Percentiles rank a stretch among this genome's conserved stretches.
Evolutionary conservation across 2,329 filamentous ascomycete species (phyloP).

Genomic region (Diaporthe velutina): DNA sequence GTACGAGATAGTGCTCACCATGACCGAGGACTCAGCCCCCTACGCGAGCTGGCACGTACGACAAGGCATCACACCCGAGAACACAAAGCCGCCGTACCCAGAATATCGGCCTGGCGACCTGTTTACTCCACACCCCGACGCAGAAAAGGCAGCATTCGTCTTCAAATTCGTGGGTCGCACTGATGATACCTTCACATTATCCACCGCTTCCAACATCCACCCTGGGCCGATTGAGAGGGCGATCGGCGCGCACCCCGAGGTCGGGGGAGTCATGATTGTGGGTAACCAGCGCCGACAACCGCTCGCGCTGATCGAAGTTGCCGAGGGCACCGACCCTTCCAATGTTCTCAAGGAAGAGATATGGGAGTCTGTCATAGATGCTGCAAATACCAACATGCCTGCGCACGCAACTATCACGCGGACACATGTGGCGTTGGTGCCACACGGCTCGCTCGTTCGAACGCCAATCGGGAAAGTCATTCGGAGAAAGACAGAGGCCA

Average conservation of each 20-base stretch:
- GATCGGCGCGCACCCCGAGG: conserved; percentile 13
- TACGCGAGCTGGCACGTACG: conserved; percentile 38
- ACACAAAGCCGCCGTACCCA: conserved; percentile 25
- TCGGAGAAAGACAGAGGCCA: conserved; percentile 34
- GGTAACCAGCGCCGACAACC: conserved; percentile 30
- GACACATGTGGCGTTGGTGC: conserved; percentile 32
- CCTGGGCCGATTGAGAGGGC: conserved; percentile 31
- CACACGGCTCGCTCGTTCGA: conserved; percentile 22
- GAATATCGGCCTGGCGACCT: conserved; percentile 41
- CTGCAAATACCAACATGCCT: conserved; percentile 26
- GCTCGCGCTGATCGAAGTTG: conserved; percentile 35
- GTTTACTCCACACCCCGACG: conserved; percentile 42
- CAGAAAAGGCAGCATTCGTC: conserved; percentile 38
- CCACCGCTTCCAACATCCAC: conserved; percentile 31
- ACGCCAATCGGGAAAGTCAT: conserved; percentile 33
- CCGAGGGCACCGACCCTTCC: not conserved
- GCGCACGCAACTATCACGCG: conserved; percentile 12
- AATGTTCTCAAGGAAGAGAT: conserved; percentile 10
- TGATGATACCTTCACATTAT: conserved; percentile 40
- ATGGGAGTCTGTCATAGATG: conserved; percentile 33
- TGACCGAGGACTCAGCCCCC: conserved; percentile 35
- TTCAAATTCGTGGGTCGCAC: conserved; percentile 42
- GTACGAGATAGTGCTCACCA: conserved; percentile 42
- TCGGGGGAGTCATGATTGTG: conserved; percentile 24
- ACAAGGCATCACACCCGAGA: conserved; percentile 29